Conservation (phyloP, 306 rosid species). For the Castanospermum australe region DNA sequence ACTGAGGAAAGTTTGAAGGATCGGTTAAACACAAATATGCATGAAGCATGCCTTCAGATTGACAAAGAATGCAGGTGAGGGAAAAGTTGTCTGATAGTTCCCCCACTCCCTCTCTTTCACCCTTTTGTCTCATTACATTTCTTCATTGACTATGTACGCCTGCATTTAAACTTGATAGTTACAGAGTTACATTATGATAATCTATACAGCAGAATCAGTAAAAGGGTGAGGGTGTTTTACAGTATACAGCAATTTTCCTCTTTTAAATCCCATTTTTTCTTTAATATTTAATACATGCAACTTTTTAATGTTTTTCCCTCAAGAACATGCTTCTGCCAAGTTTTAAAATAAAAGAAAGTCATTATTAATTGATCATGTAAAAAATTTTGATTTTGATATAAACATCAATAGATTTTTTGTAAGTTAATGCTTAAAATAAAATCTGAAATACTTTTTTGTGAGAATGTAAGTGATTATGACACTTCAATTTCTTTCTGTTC, state of each 20-base stretch:
- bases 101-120: not conserved
- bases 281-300: not conserved
- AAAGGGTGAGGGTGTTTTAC: not conserved
- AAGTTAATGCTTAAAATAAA: not conserved
- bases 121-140: not conserved
- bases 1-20: conserved; percentile 62
- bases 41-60: conserved; percentile 51
- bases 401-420: not conserved
- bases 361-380: not conserved
- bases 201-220: not conserved
- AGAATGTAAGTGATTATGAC: not conserved
- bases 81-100: not conserved
- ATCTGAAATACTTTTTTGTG: not conserved
- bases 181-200: not conserved
- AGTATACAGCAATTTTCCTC: not conserved
- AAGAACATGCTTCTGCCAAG: not conserved
- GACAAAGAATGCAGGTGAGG: conserved; percentile 61
- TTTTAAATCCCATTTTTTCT: not conserved
- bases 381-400: not conserved
- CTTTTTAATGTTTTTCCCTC: not conserved
- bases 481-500: not conserved
- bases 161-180: not conserved
- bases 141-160: not conserved
- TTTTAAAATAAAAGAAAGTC: not conserved
- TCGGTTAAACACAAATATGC: conserved; percentile 53